phyloP scores from a whole-genome alignment of 257 asterid species.

The Knoxia roxburghii region DNA sequence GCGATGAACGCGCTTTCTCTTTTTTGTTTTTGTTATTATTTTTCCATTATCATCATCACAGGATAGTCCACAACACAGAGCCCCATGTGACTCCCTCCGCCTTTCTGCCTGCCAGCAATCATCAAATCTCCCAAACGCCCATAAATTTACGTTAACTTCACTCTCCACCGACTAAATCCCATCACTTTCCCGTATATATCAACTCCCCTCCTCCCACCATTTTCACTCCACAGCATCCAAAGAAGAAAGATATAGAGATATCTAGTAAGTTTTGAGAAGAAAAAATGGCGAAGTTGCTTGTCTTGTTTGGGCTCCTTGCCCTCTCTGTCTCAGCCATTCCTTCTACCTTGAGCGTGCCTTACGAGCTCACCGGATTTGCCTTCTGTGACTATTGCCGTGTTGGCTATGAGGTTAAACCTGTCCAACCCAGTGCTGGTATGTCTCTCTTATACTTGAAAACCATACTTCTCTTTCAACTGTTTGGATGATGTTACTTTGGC shows the following conservation, averaged over 20 bases:
- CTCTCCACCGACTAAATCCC: constrained; percentile 10
- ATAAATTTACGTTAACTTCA: not conserved
- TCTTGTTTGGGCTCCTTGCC: constrained; percentile 34
- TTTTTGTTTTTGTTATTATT: not conserved
- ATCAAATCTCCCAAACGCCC: constrained; percentile 22
- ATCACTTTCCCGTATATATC: not conserved
- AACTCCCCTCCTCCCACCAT: not conserved
- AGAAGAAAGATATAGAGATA: not conserved
- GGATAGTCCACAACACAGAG: not conserved
- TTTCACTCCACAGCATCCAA: not conserved
- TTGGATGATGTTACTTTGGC: not conserved
- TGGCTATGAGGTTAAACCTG: constrained; percentile 61
- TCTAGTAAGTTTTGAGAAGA: not conserved
- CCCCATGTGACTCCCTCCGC: constrained; percentile 28
- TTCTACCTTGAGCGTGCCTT: constrained; percentile 5
- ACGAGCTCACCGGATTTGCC: constrained; percentile 38
- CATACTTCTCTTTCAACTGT: not conserved
- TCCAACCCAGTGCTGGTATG: constrained; percentile 42
- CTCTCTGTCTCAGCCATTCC: constrained; percentile 38
- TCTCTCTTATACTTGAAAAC: not conserved
- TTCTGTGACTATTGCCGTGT: constrained; percentile 82
- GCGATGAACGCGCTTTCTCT: constrained; percentile 37
- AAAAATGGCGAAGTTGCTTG: constrained; percentile 49
- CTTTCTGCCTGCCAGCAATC: constrained; percentile 31
- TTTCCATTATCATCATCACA: not conserved